phyloP scores from a whole-genome alignment of 2,329 filamentous ascomycete species.

The Ophiocordyceps camponoti-leonardi region DNA sequence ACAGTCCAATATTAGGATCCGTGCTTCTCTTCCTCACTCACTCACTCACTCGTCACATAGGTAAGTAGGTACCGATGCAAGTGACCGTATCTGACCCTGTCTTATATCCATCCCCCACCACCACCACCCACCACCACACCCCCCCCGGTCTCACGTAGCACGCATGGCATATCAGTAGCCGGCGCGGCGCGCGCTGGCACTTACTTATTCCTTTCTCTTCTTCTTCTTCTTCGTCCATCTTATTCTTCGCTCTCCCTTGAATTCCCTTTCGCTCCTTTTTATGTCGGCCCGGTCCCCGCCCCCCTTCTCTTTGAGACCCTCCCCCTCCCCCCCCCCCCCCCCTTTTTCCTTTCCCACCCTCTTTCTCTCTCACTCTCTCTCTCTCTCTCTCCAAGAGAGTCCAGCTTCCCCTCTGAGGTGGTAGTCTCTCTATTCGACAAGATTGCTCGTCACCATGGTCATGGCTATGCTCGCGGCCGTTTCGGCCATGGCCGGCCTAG shows the following conservation, averaged over 20 bases:
- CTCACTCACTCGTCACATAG: too few relatives aligned
- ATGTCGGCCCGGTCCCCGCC: background rate
- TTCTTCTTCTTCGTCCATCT: background rate
- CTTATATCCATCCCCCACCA: too few relatives aligned
- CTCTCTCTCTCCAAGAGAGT: background rate
- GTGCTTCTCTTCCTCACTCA: too few relatives aligned
- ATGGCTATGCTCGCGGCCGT: constrained; percentile 3
- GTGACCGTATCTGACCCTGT: background rate
- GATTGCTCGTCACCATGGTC: constrained; percentile 3
- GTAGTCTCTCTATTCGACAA: too few relatives aligned
- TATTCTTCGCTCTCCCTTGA: too few relatives aligned
- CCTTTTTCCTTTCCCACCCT: too few relatives aligned
- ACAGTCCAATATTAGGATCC: too few relatives aligned
- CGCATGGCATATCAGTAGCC: background rate
- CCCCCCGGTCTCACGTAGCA: background rate
- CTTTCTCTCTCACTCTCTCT: too few relatives aligned
- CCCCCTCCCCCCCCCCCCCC: background rate
- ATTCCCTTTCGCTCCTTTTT: too few relatives aligned
- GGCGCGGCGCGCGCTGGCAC: background rate
- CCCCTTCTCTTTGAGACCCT: background rate
- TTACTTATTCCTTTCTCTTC: background rate
- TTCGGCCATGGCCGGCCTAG: constrained; percentile 9
- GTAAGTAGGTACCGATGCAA: background rate
- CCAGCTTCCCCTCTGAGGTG: background rate
- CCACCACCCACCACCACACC: too few relatives aligned